Percentiles rank a stretch among this genome's conserved stretches.
Conservation (phyloP, 768 basidiomycete genomes). For the Tricholomella constricta region DNA sequence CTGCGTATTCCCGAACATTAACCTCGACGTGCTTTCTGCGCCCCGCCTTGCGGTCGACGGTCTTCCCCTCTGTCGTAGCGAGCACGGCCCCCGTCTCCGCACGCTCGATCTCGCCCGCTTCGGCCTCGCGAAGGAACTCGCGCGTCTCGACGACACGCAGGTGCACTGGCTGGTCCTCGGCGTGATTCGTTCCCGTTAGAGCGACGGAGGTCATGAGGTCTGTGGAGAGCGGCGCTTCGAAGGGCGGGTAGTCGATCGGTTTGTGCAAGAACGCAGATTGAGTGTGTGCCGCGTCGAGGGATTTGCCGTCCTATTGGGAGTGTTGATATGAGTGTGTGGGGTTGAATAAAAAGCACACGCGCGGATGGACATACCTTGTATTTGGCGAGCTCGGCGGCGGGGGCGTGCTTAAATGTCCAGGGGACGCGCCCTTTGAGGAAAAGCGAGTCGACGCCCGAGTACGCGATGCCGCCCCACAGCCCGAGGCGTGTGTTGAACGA, state of each 20-base stretch:
- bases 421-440: slow-evolving; percentile 83
- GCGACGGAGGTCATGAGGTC: slow-evolving; percentile 90
- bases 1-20: slow-evolving; percentile 83
- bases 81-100: slow-evolving; percentile 25
- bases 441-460: slow-evolving; percentile 87
- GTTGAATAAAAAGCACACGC: neutral
- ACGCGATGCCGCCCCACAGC: slow-evolving; percentile 83
- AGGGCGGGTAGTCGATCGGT: slow-evolving; percentile 84
- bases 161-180: slow-evolving; percentile 95
- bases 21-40: slow-evolving; percentile 67
- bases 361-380: slow-evolving; percentile 27
- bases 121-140: slow-evolving; percentile 28
- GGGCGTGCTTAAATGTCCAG: slow-evolving; percentile 84
- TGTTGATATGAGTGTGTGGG: neutral
- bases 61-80: slow-evolving; percentile 18
- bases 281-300: slow-evolving; percentile 71
- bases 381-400: slow-evolving; percentile 32
- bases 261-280: slow-evolving; percentile 61
- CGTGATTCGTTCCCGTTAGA: slow-evolving; percentile 92
- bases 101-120: slow-evolving; percentile 18
- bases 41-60: slow-evolving; percentile 42
- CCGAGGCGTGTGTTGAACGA: slow-evolving; percentile 83
- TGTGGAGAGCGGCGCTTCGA: slow-evolving; percentile 88
- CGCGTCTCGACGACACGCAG: slow-evolving; percentile 59
- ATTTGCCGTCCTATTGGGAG: slow-evolving; percentile 20